Base-by-base conservation (phyloP, 345 rosid genomes). In the Lepidium didymum region DNA sequence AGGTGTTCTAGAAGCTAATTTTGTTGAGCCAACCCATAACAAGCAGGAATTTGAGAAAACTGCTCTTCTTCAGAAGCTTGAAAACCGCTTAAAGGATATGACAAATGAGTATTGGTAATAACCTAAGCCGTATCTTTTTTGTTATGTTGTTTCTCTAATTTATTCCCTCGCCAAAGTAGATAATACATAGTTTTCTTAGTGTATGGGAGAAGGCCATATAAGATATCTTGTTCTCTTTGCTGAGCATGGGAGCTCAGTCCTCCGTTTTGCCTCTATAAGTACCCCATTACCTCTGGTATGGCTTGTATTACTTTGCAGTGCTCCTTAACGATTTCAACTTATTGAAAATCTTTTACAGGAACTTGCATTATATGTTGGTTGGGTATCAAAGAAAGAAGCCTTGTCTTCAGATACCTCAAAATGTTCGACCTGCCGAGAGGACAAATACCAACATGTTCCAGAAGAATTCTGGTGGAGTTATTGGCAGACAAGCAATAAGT, bases 11-110 rank as follows among this genome's bases (percentile, higher is more conserved):
- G 96, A 94, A 83, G 95, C 99, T 77, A 86, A 94, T 79, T 87
- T 89, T 78, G 64, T 94, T 43, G 86, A 94, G 84, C 99, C 99
- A 45, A 84, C 90, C 70, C 99, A 94, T 81, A 86, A 85, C 84
- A 94, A 94, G 79, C 99, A 91, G 76, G 99, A 89, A 66, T 89
- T 94, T 70, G 99, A 94, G 82, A 94, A 91, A 76, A 94, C 99
- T 70, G 76, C 91, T 66, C 88, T 94, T 59, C 87, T 94, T 72
- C 97, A 94, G 76, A 94, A 85, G 79, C 95, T 91, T 78, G 99
- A 94, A 87, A 50, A 16, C 73, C 96, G 99, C 38, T 75, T 94
- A 76, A 94, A 91, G 79, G 95, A 91, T 73, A 91, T 94, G 99
- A 86, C 95, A 8, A 70, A 62, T 69, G 99, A 94, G 73, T 94